Evolutionary conservation across 768 basidiomycete genomes (phyloP).

Genomic region (Agaricus sinodeliciosus): DNA sequence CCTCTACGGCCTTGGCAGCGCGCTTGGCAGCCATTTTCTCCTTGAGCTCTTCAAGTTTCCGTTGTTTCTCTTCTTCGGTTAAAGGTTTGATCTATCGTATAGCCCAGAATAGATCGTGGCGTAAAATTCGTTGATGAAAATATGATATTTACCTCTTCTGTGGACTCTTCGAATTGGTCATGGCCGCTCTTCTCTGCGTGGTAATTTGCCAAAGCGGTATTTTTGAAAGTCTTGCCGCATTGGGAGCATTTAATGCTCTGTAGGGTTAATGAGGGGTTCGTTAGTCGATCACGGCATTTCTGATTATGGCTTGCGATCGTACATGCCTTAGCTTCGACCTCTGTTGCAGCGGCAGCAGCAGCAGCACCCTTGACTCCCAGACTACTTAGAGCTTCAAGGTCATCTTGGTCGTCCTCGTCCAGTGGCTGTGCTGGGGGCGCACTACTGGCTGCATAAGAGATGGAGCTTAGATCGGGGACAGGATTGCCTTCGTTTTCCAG

Average conservation of each 20-base stretch:
- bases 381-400: slow-evolving; percentile 52
- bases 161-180: slow-evolving; percentile 92
- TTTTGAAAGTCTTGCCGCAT: slow-evolving; percentile 83
- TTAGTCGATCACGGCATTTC: neutral
- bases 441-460: slow-evolving; percentile 26
- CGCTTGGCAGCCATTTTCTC: slow-evolving; percentile 80
- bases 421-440: slow-evolving; percentile 24
- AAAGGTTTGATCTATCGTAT: slow-evolving; percentile 74
- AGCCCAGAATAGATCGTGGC: neutral
- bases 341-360: slow-evolving; percentile 19
- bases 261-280: neutral
- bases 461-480: slow-evolving; percentile 55
- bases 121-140: neutral
- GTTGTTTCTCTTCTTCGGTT: slow-evolving; percentile 89
- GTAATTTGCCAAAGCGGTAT: slow-evolving; percentile 82
- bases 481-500: slow-evolving; percentile 73
- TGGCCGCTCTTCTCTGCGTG: slow-evolving; percentile 96
- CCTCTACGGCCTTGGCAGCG: slow-evolving; percentile 60
- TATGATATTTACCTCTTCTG: slow-evolving; percentile 63
- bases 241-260: slow-evolving; percentile 81
- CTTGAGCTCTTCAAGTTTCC: slow-evolving; percentile 73
- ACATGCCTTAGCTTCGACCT: slow-evolving; percentile 59
- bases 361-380: slow-evolving; percentile 30
- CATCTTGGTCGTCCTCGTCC: slow-evolving; percentile 71
- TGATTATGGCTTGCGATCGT: neutral